Evolutionary conservation across 768 basidiomycete genomes (phyloP).

Genomic region (Podaxis carcinomalis): DNA sequence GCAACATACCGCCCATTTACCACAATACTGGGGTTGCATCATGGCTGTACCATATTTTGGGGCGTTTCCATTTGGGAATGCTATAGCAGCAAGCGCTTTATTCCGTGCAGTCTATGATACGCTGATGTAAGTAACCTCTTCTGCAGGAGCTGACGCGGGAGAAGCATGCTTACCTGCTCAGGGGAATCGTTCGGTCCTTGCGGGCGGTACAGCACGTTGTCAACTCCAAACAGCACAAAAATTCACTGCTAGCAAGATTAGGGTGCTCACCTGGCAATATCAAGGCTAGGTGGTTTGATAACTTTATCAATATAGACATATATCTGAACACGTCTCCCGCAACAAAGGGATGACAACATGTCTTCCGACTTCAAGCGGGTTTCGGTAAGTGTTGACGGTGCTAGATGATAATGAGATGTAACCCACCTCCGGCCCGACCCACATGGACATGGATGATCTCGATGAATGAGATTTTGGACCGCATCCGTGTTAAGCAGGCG

Average conservation of each 20-base stretch:
- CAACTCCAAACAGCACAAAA: conserved; percentile 1
- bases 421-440: conserved; percentile 54
- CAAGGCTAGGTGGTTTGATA: conserved; percentile 85
- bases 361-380: conserved; percentile 29
- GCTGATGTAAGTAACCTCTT: not conserved
- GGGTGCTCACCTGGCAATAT: conserved; percentile 67
- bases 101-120: conserved; percentile 42
- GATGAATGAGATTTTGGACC: conserved; percentile 67
- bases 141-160: not conserved
- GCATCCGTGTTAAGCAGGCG: conserved; percentile 57
- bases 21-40: conserved; percentile 65
- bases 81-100: conserved; percentile 54
- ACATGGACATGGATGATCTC: conserved; percentile 74
- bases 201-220: not conserved
- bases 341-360: conserved; percentile 42
- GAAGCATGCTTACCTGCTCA: conserved; percentile 50
- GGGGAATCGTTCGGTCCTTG: conserved; percentile 63
- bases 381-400: conserved; percentile 4
- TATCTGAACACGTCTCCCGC: conserved; percentile 71
- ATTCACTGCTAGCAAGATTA: not conserved
- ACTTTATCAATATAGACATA: conserved; percentile 78
- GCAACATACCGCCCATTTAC: conserved; percentile 75
- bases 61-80: conserved; percentile 52
- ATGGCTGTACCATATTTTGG: conserved; percentile 63
- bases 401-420: not conserved